Evolutionary conservation across 805 yeast species (phyloP).

Genomic region (Myxozyma melibiosi): DNA sequence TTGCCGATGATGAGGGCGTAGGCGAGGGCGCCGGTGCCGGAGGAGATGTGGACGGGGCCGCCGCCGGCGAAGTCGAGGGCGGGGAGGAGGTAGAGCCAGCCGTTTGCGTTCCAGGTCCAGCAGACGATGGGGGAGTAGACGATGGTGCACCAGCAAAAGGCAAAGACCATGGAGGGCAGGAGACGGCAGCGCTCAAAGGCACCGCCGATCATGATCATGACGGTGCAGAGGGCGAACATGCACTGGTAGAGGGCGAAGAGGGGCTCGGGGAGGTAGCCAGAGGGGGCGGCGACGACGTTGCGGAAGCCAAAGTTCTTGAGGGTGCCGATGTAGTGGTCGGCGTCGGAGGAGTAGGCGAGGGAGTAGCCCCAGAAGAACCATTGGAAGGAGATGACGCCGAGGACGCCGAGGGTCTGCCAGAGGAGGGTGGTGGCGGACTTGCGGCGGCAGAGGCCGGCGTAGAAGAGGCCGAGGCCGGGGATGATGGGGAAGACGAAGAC

Average conservation of each 20-base stretch:
- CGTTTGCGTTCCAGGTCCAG: slow-evolving; percentile 96
- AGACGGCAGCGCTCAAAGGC: slow-evolving; percentile 96
- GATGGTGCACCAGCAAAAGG: slow-evolving; percentile 90
- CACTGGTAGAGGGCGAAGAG: slow-evolving; percentile 91
- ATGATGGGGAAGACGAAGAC: slow-evolving; percentile 89
- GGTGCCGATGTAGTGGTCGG: slow-evolving; percentile 75
- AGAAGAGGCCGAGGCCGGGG: slow-evolving; percentile 92
- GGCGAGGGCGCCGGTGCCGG: slow-evolving; percentile 93
- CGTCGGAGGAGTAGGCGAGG: slow-evolving; percentile 73
- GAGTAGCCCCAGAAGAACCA: slow-evolving; percentile 99
- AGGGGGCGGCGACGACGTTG: slow-evolving; percentile 79
- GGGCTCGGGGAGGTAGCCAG: slow-evolving; percentile 78
- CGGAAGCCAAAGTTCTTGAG: slow-evolving; percentile 77
- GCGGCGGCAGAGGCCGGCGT: slow-evolving; percentile 91
- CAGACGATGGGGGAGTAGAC: slow-evolving; percentile 95
- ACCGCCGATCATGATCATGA: slow-evolving; percentile 94
- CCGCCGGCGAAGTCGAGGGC: slow-evolving; percentile 97
- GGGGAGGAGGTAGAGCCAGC: slow-evolving; percentile 85
- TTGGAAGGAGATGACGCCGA: slow-evolving; percentile 80
- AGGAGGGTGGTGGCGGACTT: slow-evolving; percentile 91
- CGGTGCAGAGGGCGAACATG: slow-evolving; percentile 94
- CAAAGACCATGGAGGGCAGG: slow-evolving; percentile 94
- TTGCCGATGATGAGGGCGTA: slow-evolving; percentile 91
- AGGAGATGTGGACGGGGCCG: slow-evolving; percentile 94
- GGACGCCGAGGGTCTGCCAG: slow-evolving; percentile 93